A percentile compares a stretch with the other conserved stretches of the same genome.
Conservation (phyloP, 2,329 filamentous ascomycete genomes). For the Claviceps digitariae region DNA sequence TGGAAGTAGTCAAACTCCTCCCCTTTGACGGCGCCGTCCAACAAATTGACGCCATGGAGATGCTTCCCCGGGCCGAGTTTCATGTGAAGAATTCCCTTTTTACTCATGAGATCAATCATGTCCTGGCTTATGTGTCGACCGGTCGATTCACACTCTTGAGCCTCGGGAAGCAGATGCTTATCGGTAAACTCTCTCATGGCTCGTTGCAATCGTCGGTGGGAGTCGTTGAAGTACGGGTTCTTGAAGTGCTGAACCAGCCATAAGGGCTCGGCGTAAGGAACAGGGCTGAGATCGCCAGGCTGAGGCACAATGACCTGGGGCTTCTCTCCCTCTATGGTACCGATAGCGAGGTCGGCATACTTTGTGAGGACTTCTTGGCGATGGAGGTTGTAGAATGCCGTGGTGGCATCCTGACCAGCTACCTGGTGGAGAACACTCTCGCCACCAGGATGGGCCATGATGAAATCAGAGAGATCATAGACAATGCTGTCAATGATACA, state of each 20-base stretch:
- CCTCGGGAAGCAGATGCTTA: conserved; percentile 57
- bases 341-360: conserved; percentile 62
- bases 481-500: conserved; percentile 78
- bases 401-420: conserved; percentile 68
- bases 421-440: conserved; percentile 68
- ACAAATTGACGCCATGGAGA: conserved; percentile 54
- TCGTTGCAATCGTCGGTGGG: conserved; percentile 53
- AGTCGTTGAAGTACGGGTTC: conserved; percentile 68
- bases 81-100: conserved; percentile 64
- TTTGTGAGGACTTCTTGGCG: conserved; percentile 77
- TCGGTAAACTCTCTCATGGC: conserved; percentile 64
- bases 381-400: conserved; percentile 84
- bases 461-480: conserved; percentile 75
- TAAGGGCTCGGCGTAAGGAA: conserved; percentile 75
- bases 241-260: conserved; percentile 71
- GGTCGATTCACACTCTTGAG: conserved; percentile 59
- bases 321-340: conserved; percentile 61
- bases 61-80: conserved; percentile 73
- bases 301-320: conserved; percentile 57
- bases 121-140: conserved; percentile 58
- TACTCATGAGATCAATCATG: conserved; percentile 68
- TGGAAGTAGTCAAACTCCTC: conserved; percentile 83
- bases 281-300: conserved; percentile 57
- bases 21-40: conserved; percentile 58
- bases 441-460: conserved; percentile 75